A percentile compares a stretch with the other conserved stretches of the same genome.
These are phyloP conservation scores for Camelina laxa DNA, from an alignment of 345 rosid genomes.

Conservation along the genomic window DNA sequence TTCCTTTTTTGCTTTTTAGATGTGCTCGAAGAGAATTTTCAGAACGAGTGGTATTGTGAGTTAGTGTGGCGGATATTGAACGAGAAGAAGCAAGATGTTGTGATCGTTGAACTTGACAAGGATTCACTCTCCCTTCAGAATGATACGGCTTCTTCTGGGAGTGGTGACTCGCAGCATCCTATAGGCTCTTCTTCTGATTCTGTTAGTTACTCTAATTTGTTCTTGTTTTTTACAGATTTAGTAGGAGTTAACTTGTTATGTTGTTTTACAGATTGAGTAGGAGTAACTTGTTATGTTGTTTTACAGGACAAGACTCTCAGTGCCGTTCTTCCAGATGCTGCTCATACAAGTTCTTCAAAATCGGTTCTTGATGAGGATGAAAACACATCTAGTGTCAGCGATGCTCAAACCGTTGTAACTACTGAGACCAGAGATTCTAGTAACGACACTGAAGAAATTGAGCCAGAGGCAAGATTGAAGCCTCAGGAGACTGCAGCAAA, in stretches of 20 bases:
- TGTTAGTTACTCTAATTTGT: constrained; percentile 47
- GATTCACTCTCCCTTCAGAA: constrained; percentile 49
- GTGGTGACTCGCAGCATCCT: constrained; percentile 55
- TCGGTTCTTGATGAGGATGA: constrained; percentile 32
- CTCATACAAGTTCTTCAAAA: constrained; percentile 40
- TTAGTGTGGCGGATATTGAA: constrained; percentile 60
- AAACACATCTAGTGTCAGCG: constrained; percentile 35
- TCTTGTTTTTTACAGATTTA: constrained; percentile 10
- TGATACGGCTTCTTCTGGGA: constrained; percentile 58
- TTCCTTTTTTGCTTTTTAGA: constrained; percentile 46
- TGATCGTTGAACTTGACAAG: constrained; percentile 58
- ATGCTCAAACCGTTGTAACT: constrained; percentile 44
- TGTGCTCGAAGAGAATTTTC: constrained; percentile 58
- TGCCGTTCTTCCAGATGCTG: constrained; percentile 36
- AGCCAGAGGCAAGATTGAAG: constrained; percentile 33
- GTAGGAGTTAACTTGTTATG: constrained; percentile 6
- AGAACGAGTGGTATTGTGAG: constrained; percentile 62
- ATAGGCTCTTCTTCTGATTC: constrained; percentile 59
- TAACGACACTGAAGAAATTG: constrained; percentile 16
- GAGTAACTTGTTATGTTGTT: constrained; percentile 15
- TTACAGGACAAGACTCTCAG: constrained; percentile 43
- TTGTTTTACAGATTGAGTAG: background rate
- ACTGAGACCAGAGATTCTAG: constrained; percentile 41
- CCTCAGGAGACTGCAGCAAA: constrained; percentile 45
- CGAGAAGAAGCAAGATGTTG: constrained; percentile 56